These are phyloP conservation scores for Fusarium buxicola DNA, from an alignment of 2,329 filamentous ascomycete genomes.

Conservation along the genomic window DNA sequence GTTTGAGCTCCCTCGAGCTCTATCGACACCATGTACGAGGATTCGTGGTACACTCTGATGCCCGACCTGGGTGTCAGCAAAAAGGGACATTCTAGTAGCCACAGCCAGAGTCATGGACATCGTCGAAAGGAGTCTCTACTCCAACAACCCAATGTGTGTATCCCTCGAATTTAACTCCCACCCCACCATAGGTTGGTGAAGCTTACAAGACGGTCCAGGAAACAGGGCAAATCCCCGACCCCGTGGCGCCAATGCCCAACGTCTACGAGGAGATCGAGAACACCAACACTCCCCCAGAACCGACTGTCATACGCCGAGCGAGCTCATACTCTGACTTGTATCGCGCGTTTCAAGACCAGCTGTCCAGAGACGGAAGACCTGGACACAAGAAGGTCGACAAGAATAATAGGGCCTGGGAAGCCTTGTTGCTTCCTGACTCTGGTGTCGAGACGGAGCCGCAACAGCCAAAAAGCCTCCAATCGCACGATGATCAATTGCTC, in stretches of 20 bases:
- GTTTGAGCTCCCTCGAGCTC: constrained; percentile 32
- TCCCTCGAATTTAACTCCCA: constrained; percentile 12
- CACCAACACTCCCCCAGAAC: constrained; percentile 71
- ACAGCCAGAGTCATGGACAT: constrained; percentile 63
- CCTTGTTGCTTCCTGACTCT: constrained; percentile 53
- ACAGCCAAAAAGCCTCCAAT: constrained; percentile 37
- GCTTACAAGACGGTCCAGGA: constrained; percentile 58
- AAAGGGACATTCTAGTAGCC: constrained; percentile 57
- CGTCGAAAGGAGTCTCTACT: constrained; percentile 77
- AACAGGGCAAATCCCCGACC: constrained; percentile 62
- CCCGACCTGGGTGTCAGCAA: constrained; percentile 69
- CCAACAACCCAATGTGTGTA: constrained; percentile 69
- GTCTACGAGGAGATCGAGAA: constrained; percentile 68
- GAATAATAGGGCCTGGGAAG: constrained; percentile 62
- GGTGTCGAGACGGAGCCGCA: constrained; percentile 35
- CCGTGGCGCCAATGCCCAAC: constrained; percentile 67
- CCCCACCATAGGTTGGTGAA: constrained; percentile 34
- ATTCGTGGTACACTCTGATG: constrained; percentile 85
- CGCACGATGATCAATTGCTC: constrained; percentile 74
- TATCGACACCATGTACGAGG: constrained; percentile 76
- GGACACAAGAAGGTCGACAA: constrained; percentile 56
- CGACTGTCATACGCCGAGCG: constrained; percentile 72
- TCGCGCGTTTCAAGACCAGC: constrained; percentile 68
- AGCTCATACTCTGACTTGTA: constrained; percentile 84
- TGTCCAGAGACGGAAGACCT: constrained; percentile 61